Evolutionary conservation across 345 rosid species (phyloP), one percentile per base, ranked within the genome.

Genomic region (Alliaria petiolata): DNA sequence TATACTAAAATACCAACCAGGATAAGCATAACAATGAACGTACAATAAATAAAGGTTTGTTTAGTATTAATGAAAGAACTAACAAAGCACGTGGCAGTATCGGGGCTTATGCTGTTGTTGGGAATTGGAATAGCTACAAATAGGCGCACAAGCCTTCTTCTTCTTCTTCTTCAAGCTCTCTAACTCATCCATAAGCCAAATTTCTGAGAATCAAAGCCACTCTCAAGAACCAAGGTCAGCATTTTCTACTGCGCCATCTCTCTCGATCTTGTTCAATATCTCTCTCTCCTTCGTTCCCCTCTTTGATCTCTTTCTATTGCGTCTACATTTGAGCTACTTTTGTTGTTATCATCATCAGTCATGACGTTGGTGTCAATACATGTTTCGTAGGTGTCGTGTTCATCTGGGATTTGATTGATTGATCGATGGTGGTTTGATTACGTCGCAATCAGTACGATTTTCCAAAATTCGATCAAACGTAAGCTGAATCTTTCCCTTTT

Each of bases 381-480:
- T 22, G 55, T 25, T 25, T 25, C 26, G 17, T 53, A 53, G 62
- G 30, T 67, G 34, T 72, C 46, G 50, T 47, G 11, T 26, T 39
- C 42, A 22, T 69, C 46, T 35, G 17, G 20, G 63, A 33, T 53
- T 40, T 25, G 62, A 53, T 71, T 43, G 58, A 36, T 59, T 35
- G 52, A 22, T 47, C 60, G 42, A 15, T 66, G 6, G 35, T 55
- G 10, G 8, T n/a, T 67, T 52, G n/a, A 15, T 19, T 44, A 67
- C 28, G 44, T 60, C 59, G 38, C 52, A 43, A 30, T 60, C 53
- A 42, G 34, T 9, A 69, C 65, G 56, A 36, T 71, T 38, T 59
- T 58, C 50, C 31, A 22, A 31, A 26, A 68, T 62, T 58, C 19
- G 76, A 34, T 39, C 57, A 56, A 83, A 79, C 78, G 89, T 83